Base-by-base conservation (phyloP, 257 asterid species). In the Parsonsia alboflavescens region DNA sequence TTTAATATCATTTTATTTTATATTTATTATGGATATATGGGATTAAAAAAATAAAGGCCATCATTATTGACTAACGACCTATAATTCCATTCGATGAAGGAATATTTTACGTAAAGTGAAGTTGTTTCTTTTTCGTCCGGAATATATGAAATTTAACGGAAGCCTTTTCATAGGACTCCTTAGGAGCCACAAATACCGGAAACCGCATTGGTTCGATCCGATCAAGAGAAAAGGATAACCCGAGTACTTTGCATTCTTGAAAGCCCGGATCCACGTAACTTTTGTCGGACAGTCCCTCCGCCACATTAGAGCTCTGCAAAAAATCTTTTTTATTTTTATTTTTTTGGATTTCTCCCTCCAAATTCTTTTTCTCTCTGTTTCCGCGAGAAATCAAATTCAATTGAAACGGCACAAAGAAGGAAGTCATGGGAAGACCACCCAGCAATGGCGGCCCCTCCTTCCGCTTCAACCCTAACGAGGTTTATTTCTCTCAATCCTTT, bases 361-460 rank as follows among this genome's bases (percentile, higher is more conserved):
- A 16, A 33, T 41, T 39, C 2, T 10, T 58, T 17, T 52, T 52
- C 17, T 16, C 48, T 65, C 46, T 17, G 68, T 63, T 63, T 65
- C 50, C 70, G 70, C 70, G 75, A 41, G 26, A 72, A 72, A 41
- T 54, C 53, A 56, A 71, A 71, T 71, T 56, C n/a, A 71, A 71
- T 16, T 9, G 46, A 72, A 50, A 61, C 42, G 54, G 49, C 68
- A 28, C 66, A 2, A 11, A 73, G 70, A 59, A 44, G 59, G 30
- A 30, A 11, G 45, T 19, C 68, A 92, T 93, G 98, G 98, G 97
- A 66, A 88, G 98, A 63, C 96, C 96, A 59, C 93, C 97, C 69
- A 89, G 92, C 84, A 89, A 91, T 71, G 98, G 98, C 73, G 97
- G 89, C 56, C 97, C 97, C 53, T 85, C 96, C 70, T 91, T 93